Conservation (phyloP, 2,329 filamentous ascomycete species). For the Myotisia sp. region DNA sequence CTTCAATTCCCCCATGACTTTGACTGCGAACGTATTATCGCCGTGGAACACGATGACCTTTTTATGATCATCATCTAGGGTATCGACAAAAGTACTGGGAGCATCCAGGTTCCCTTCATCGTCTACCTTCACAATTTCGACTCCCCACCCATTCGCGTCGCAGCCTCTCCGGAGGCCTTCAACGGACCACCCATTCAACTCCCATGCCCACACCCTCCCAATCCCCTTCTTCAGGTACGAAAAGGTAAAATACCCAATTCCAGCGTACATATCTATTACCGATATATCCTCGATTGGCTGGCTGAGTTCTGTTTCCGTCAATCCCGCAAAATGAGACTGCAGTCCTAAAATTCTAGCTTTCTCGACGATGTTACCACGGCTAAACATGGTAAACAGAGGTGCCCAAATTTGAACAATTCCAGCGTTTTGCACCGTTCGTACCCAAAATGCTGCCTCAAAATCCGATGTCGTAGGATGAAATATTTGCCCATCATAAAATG, state of each 20-base stretch:
- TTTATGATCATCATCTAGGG: constrained; percentile 28
- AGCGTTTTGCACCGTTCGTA: constrained; percentile 57
- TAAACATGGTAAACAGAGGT: constrained; percentile 87
- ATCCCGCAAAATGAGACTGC: constrained; percentile 22
- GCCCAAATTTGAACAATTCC: constrained; percentile 76
- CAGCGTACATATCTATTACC: constrained; percentile 70
- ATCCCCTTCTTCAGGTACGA: constrained; percentile 61
- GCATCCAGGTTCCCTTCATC: constrained; percentile 22
- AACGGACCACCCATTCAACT: constrained; percentile 77
- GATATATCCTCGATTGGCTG: constrained; percentile 19
- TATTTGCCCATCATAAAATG: constrained; percentile 8
- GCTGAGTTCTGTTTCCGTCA: constrained; percentile 18
- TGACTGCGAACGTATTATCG: constrained; percentile 45
- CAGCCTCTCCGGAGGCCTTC: constrained; percentile 71
- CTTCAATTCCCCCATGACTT: constrained; percentile 24
- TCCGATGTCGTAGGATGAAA: constrained; percentile 35
- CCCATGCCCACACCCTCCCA: constrained; percentile 63
- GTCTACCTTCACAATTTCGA: constrained; percentile 37
- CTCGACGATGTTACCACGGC: constrained; percentile 75
- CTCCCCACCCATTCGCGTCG: constrained; percentile 50
- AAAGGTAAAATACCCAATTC: constrained; percentile 89
- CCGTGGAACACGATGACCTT: constrained; percentile 55
- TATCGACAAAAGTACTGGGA: constrained; percentile 21
- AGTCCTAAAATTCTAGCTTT: constrained; percentile 58
- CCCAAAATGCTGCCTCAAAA: constrained; percentile 62